Evolutionary conservation across 2,329 filamentous ascomycete genomes (phyloP), one percentile per base, ranked within the genome.

Genomic region (Phyllosticta capitalensis): DNA sequence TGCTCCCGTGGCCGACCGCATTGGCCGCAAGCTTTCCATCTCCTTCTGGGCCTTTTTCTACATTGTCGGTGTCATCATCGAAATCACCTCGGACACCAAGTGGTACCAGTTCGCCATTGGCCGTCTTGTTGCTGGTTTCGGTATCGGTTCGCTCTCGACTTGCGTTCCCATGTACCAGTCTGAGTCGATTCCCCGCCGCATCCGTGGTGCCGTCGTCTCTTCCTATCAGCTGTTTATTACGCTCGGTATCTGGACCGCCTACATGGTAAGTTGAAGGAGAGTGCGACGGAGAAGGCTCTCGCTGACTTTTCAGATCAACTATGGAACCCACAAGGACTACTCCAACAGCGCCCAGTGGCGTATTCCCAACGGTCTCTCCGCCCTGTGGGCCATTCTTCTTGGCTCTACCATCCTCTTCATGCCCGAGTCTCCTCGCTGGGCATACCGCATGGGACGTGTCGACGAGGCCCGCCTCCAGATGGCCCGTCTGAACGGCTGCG

Each of bases 121-220:
- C 21, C 71, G 75, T 55, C 69, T 75, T 33, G 67, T 76, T 24
- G 72, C 73, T 52, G 75, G 75, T 65, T 62, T 77, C 9, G 75
- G 75, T 52, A 72, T 77, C 45, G 75, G 75, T 33, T 69, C 71
- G n/a, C 67, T 77, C 19, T 75, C 72, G 9, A 81, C 87, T 33
- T 78, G 83, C 38, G 83, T 87, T 1, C 84, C 85, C 61, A 83
- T 87, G 78, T 87, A 84, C 71, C 84, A 87, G 71, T 81, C 81
- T 49, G 85, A 88, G 67, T 83, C 78, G 56, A 78, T 82, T 1
- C 85, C 85, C 3, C 77, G 79, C 19, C 78, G 83, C 65, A 84
- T 87, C 62, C 82, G 84, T 64, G 84, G 84, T 64, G 80, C 82
- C 33, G 80, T 87, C 51, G 81, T 87, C n/a, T 71, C 74, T 14